Conservation (phyloP, 495 filamentous ascomycete species). For the Aspergillus kassunensis region DNA sequence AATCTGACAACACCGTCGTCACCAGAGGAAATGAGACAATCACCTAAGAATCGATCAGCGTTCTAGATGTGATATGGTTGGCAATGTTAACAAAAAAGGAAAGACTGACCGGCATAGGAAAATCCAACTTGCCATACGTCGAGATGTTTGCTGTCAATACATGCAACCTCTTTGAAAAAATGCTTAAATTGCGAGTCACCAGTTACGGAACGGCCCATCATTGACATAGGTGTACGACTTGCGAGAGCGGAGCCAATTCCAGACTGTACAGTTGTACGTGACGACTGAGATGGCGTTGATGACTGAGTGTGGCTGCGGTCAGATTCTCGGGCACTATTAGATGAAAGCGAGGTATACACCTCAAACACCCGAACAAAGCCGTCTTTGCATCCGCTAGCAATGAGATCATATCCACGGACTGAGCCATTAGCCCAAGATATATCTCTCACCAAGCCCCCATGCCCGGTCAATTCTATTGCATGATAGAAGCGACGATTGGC, state of each 20-base stretch:
- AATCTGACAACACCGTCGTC: conserved; percentile 48
- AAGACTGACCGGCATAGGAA: conserved; percentile 41
- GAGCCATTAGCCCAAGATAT: conserved; percentile 90
- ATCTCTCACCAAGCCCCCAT: conserved; percentile 77
- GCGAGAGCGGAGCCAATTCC: conserved; percentile 51
- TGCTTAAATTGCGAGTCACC: conserved; percentile 41
- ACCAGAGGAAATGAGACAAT: conserved; percentile 46
- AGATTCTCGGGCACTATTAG: conserved; percentile 25
- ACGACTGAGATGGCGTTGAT: conserved; percentile 32
- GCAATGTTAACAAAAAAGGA: not conserved
- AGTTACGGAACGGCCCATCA: conserved; percentile 30
- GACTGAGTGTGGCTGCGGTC: conserved; percentile 29
- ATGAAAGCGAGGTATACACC: conserved; percentile 52
- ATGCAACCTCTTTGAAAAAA: conserved; percentile 43
- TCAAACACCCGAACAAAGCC: conserved; percentile 82
- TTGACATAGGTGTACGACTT: conserved; percentile 30
- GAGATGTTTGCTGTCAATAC: conserved; percentile 46
- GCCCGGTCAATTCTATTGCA: conserved; percentile 66
- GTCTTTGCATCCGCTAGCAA: conserved; percentile 91
- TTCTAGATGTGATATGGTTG: not conserved
- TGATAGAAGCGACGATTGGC: conserved; percentile 66
- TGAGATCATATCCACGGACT: conserved; percentile 77
- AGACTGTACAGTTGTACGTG: conserved; percentile 41
- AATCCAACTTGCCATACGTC: conserved; percentile 50
- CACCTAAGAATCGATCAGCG: conserved; percentile 29